A percentile compares a stretch with the other conserved stretches of the same genome.
phyloP scores from a whole-genome alignment of 768 basidiomycete species.

The Antrodiella citrinella region DNA sequence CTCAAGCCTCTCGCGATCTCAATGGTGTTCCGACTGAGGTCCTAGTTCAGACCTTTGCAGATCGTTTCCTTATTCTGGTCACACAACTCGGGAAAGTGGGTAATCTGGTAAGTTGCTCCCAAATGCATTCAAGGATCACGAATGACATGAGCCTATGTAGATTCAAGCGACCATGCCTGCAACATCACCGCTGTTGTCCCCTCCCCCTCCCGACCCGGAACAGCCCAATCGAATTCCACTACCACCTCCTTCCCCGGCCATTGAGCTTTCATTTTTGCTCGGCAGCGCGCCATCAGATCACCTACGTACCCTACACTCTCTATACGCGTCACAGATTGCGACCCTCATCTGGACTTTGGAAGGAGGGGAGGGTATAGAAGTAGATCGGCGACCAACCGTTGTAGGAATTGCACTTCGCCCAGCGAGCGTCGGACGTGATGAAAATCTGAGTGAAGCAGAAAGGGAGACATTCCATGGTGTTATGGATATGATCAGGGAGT shows the following conservation, averaged over 20 bases:
- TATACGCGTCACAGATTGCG: slow-evolving; percentile 84
- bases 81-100: slow-evolving; percentile 92
- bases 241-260: slow-evolving; percentile 60
- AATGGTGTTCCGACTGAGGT: slow-evolving; percentile 62
- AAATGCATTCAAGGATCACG: slow-evolving; percentile 1
- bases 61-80: slow-evolving; percentile 77
- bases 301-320: slow-evolving; percentile 60
- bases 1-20: slow-evolving; percentile 44
- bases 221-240: slow-evolving; percentile 31
- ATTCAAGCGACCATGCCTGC: slow-evolving; percentile 75
- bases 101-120: slow-evolving; percentile 51
- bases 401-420: slow-evolving; percentile 66
- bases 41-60: slow-evolving; percentile 69
- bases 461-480: slow-evolving; percentile 33
- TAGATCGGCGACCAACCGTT: slow-evolving; percentile 50
- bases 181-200: slow-evolving; percentile 42
- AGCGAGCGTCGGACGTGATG: slow-evolving; percentile 13
- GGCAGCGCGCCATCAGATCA: slow-evolving; percentile 67
- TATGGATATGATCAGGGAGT: slow-evolving; percentile 33
- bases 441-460: slow-evolving; percentile 24
- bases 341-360: slow-evolving; percentile 69
- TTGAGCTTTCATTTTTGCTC: slow-evolving; percentile 70
- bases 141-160: slow-evolving; percentile 28
- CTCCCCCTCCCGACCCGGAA: slow-evolving; percentile 27
- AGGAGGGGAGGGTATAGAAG: slow-evolving; percentile 28